Conservation (phyloP, 208 protist genomes). For the Giardia muris region DNA sequence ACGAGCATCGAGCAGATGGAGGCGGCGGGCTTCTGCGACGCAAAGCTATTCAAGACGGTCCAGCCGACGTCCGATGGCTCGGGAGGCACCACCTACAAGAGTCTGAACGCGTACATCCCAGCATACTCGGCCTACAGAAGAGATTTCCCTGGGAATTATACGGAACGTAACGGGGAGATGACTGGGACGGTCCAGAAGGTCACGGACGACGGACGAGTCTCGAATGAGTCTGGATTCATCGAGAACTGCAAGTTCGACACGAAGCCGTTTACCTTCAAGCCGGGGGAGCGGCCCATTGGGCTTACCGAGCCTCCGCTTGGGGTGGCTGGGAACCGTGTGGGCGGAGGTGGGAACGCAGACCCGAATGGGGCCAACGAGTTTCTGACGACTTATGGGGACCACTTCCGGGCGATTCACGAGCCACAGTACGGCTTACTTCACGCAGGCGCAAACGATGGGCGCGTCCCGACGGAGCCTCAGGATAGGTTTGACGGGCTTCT, state of each 20-base stretch:
- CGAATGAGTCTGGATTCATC: neutral
- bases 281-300: neutral
- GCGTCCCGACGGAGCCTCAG: neutral
- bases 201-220: neutral
- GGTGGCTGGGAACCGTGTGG: neutral
- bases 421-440: neutral
- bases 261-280: neutral
- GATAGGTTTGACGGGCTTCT: neutral
- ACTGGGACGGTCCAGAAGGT: neutral
- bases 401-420: neutral
- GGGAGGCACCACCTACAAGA: neutral
- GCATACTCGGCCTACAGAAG: neutral
- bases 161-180: neutral
- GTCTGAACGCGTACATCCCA: neutral
- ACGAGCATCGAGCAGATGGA: neutral
- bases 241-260: conserved; percentile 1
- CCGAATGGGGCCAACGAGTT: neutral
- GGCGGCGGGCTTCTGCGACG: neutral
- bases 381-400: neutral
- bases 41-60: neutral
- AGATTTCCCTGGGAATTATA: neutral
- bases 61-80: neutral
- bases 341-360: neutral
- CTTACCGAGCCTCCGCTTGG: neutral
- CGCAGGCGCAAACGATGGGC: neutral